Percentiles rank a stretch among this genome's conserved stretches.
phyloP scores from a whole-genome alignment of 202 grass and related monocot genomes.

The Alloteropsis angusta region DNA sequence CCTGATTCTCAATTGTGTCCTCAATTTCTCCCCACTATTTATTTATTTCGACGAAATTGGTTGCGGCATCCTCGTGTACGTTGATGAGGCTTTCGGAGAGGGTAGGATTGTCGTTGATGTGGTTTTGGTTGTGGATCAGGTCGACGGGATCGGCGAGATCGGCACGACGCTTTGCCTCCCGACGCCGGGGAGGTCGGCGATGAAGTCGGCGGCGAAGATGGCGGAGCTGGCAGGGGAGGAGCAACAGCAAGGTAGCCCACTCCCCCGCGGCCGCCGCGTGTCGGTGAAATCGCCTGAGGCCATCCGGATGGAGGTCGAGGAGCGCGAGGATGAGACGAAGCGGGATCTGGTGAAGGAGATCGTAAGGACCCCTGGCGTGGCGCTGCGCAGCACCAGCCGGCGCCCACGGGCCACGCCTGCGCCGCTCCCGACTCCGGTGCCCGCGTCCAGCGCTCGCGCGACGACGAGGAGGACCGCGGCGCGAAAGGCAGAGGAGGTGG shows the following conservation, averaged over 20 bases:
- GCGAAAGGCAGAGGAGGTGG: background rate
- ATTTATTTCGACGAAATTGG: background rate
- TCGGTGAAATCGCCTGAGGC: constrained; percentile 43
- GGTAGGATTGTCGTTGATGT: background rate
- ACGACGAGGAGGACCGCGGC: background rate
- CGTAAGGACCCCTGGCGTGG: constrained; percentile 29
- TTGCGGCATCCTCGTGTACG: background rate
- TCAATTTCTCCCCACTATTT: background rate
- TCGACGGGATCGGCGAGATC: constrained; percentile 36
- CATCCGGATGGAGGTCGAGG: constrained; percentile 40
- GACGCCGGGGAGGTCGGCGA: constrained; percentile 32
- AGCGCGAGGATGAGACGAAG: constrained; percentile 33
- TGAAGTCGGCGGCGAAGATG: constrained; percentile 27
- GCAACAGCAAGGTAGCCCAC: constrained; percentile 62
- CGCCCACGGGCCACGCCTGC: constrained; percentile 19
- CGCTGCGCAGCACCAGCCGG: constrained; percentile 38
- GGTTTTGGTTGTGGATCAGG: constrained; percentile 1
- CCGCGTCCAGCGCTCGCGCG: background rate
- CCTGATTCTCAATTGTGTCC: background rate
- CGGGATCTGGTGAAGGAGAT: constrained; percentile 35
- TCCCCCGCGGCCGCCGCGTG: constrained; percentile 63
- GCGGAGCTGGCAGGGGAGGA: constrained; percentile 14
- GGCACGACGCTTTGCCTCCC: constrained; percentile 25
- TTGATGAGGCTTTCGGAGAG: background rate
- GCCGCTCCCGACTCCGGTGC: constrained; percentile 15